Conservation (phyloP, 163 green algal species). For the Trebouxia gelatinosa region DNA sequence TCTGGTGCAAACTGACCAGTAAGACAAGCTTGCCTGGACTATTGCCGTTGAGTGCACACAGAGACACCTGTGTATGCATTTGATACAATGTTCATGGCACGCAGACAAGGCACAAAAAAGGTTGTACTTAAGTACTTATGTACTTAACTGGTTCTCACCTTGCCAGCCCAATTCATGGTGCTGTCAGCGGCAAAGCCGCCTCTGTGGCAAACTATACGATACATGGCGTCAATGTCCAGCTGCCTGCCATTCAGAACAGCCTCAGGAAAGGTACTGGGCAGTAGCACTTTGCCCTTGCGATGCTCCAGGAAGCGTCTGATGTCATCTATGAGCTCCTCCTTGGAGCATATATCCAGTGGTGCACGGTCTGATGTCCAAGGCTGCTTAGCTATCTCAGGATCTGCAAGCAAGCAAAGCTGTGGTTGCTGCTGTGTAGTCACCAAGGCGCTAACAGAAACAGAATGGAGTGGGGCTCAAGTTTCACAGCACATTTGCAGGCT, state of each 20-base stretch:
- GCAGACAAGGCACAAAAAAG: too few species aligned
- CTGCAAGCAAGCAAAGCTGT: not conserved
- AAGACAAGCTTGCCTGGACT: too few species aligned
- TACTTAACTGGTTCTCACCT: constrained; percentile 24
- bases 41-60: too few species aligned
- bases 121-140: too few species aligned
- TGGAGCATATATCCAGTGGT: not conserved
- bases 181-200: constrained; percentile 55
- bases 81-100: too few species aligned
- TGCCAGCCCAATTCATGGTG: constrained; percentile 86
- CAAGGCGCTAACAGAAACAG: not conserved
- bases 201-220: constrained; percentile 48
- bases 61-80: too few species aligned
- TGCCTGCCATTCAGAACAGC: constrained; percentile 51
- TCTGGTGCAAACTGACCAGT: too few species aligned
- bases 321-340: constrained; percentile 12
- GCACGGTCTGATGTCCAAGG: constrained; percentile 4
- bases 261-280: constrained; percentile 49
- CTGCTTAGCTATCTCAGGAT: not conserved
- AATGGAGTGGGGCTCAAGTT: not conserved
- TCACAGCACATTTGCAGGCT: not conserved
- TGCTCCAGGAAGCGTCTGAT: constrained; percentile 16
- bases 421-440: not conserved
- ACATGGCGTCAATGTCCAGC: constrained; percentile 73
- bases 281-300: not conserved